Conservation (phyloP, 257 asterid genomes). For the Echium plantagineum region DNA sequence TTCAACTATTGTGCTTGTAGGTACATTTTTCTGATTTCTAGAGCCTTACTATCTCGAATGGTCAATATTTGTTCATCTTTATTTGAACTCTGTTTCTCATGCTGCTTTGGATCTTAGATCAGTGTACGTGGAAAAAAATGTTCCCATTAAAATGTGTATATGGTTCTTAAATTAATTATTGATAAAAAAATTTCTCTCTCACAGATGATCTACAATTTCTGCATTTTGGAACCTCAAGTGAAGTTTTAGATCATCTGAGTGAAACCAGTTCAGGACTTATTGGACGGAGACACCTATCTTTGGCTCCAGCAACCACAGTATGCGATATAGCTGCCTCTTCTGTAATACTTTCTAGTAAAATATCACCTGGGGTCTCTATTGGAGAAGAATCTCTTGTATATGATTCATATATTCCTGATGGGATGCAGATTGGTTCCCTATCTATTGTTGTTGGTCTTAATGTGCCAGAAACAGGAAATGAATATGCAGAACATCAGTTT, state of each 20-base stretch:
- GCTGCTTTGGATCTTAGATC: background rate
- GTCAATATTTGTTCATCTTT: background rate
- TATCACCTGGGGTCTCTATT: constrained; percentile 72
- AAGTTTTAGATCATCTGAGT: constrained; percentile 88
- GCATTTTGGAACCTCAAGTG: constrained; percentile 97
- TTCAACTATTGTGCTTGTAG: constrained; percentile 92
- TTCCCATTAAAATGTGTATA: background rate
- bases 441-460: constrained; percentile 75
- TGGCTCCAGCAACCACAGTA: constrained; percentile 77
- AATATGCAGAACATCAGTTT: constrained; percentile 26
- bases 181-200: constrained; percentile 6
- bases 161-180: background rate
- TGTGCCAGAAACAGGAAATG: constrained; percentile 32
- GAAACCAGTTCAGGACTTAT: constrained; percentile 72
- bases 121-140: background rate
- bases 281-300: constrained; percentile 91
- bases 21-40: constrained; percentile 27
- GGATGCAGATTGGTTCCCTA: constrained; percentile 82
- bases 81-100: background rate
- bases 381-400: constrained; percentile 89
- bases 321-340: constrained; percentile 92
- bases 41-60: constrained; percentile 14
- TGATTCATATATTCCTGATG: constrained; percentile 63
- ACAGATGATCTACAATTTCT: constrained; percentile 78
- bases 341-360: constrained; percentile 70